Conservation (phyloP, 257 asterid species). For the Solanum chaucha region DNA sequence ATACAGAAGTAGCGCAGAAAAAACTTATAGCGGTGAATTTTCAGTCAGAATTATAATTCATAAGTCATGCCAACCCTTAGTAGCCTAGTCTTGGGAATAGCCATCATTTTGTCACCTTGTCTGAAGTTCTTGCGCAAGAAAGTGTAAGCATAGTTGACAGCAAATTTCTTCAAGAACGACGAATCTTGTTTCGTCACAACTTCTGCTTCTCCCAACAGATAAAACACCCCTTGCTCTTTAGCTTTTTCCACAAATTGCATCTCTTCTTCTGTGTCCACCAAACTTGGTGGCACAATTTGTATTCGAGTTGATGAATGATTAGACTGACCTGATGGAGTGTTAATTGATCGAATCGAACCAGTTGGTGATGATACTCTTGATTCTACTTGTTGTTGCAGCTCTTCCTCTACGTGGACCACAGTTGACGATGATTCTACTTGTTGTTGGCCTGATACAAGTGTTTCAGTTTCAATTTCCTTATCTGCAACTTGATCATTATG, state of each 20-base stretch:
- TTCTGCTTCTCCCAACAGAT: constrained; percentile 58
- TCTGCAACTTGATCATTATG: neutral
- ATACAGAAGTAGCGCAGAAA: neutral
- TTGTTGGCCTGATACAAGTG: neutral
- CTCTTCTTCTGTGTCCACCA: constrained; percentile 25
- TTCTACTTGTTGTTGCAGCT: neutral
- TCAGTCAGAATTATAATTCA: constrained; percentile 21
- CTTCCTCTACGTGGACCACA: constrained; percentile 22
- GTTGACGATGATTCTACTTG: neutral
- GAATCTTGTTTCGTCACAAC: constrained; percentile 50
- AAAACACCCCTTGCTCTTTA: constrained; percentile 41
- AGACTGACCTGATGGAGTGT: constrained; percentile 11
- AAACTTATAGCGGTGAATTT: neutral
- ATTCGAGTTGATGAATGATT: constrained; percentile 14
- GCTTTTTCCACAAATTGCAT: constrained; percentile 28
- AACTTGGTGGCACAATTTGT: neutral
- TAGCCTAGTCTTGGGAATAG: constrained; percentile 49
- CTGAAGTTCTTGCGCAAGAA: constrained; percentile 60
- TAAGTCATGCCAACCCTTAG: constrained; percentile 70
- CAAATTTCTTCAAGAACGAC: constrained; percentile 33
- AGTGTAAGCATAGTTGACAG: constrained; percentile 36
- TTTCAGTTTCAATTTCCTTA: neutral
- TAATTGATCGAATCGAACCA: neutral
- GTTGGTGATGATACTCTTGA: constrained; percentile 21
- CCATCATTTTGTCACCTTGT: constrained; percentile 45